These are phyloP conservation scores for Penicillium corylophilum DNA, from an alignment of 2,329 filamentous ascomycete species.

Conservation along the genomic window DNA sequence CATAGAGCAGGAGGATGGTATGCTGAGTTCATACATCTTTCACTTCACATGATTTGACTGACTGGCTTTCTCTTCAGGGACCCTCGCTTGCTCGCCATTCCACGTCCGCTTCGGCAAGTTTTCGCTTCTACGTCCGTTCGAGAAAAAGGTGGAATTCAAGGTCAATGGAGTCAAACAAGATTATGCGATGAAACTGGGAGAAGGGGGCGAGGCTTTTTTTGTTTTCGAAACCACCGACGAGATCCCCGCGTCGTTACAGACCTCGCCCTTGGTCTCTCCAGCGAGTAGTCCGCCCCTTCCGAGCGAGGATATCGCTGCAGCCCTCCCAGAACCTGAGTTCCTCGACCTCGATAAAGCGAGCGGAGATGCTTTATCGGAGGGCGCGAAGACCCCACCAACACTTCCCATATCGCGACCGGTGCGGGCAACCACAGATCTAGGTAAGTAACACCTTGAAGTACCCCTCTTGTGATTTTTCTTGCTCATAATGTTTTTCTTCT, in stretches of 20 bases:
- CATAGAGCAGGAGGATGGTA: slow-evolving; percentile 91
- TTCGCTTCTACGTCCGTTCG: slow-evolving; percentile 86
- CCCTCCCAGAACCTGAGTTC: slow-evolving; percentile 52
- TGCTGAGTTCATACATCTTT: slow-evolving; percentile 19
- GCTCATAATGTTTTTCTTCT: slow-evolving; percentile 5
- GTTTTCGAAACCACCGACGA: slow-evolving; percentile 92
- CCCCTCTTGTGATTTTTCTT: not conserved
- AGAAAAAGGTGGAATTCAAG: slow-evolving; percentile 98
- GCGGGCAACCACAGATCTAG: slow-evolving; percentile 49
- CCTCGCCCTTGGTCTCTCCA: slow-evolving; percentile 88
- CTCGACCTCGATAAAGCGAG: slow-evolving; percentile 44
- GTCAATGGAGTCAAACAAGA: slow-evolving; percentile 91
- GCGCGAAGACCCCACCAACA: slow-evolving; percentile 23
- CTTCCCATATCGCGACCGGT: slow-evolving; percentile 30
- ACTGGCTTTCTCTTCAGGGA: slow-evolving; percentile 41
- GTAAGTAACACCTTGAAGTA: slow-evolving; percentile 23
- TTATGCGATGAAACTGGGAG: slow-evolving; percentile 97
- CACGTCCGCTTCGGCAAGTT: slow-evolving; percentile 99
- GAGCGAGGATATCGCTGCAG: slow-evolving; percentile 31
- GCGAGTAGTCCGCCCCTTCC: slow-evolving; percentile 68
- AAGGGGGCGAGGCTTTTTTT: slow-evolving; percentile 97
- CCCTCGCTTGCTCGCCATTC: slow-evolving; percentile 88
- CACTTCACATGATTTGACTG: not conserved
- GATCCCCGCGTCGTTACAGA: slow-evolving; percentile 91
- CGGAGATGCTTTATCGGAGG: slow-evolving; percentile 21